Evolutionary conservation across 2,329 filamentous ascomycete species (phyloP).

Genomic region (Cladosporium sp.): DNA sequence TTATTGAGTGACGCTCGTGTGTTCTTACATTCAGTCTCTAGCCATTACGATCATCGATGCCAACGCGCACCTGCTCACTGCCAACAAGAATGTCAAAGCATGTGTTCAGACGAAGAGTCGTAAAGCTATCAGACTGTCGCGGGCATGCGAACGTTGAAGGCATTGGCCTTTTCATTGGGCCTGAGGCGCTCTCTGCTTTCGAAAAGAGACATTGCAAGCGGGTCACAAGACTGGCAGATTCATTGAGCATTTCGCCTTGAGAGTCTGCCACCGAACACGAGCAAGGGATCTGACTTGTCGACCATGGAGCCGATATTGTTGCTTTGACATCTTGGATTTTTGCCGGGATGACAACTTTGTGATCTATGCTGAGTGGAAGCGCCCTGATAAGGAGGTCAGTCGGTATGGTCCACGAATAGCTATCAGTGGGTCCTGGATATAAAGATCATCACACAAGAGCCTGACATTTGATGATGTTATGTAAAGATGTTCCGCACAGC

Average conservation of each 20-base stretch:
- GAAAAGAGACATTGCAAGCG: neutral
- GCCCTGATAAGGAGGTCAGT: neutral
- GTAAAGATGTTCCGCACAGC: neutral
- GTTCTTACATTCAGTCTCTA: neutral
- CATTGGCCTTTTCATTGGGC: neutral
- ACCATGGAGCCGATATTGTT: neutral
- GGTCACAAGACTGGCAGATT: neutral
- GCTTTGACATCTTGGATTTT: neutral
- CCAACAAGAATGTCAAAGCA: no score
- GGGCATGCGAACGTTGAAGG: neutral
- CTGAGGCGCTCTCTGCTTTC: neutral
- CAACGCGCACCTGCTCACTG: no score
- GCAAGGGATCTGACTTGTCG: neutral
- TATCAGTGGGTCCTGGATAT: neutral
- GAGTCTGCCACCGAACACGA: neutral
- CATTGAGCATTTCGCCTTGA: neutral
- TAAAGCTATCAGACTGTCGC: neutral
- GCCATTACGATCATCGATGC: no score
- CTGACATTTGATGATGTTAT: neutral
- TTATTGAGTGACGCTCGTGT: neutral
- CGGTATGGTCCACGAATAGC: neutral
- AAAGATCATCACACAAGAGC: neutral
- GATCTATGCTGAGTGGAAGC: neutral
- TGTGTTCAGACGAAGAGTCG: no score
- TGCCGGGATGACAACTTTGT: neutral